Percentiles rank a stretch among this genome's conserved stretches.
Evolutionary conservation across 345 rosid species (phyloP).

Genomic region (Populus alba): DNA sequence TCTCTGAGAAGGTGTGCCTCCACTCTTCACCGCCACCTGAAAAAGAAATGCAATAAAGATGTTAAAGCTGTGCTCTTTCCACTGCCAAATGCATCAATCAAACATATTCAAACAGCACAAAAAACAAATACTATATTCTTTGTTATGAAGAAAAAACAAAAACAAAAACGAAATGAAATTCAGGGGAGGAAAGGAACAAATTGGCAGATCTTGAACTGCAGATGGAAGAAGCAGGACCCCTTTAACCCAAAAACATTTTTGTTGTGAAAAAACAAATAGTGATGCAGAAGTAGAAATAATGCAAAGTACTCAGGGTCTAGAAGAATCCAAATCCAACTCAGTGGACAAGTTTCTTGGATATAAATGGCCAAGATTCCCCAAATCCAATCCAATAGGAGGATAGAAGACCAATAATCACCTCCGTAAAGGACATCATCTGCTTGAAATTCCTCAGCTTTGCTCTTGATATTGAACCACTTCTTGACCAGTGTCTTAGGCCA

Average conservation of each 20-base stretch:
- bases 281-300: conserved; percentile 15
- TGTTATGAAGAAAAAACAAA: background rate
- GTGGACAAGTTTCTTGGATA: conserved; percentile 11
- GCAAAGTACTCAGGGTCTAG: conserved; percentile 23
- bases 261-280: conserved; percentile 12
- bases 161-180: background rate
- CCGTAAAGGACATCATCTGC: conserved; percentile 58
- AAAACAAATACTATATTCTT: conserved; percentile 21
- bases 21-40: conserved; percentile 77
- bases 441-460: conserved; percentile 73
- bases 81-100: conserved; percentile 31
- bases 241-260: conserved; percentile 19
- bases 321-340: conserved; percentile 27
- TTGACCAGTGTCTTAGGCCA: conserved; percentile 96
- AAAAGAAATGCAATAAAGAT: conserved; percentile 46
- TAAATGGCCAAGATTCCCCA: conserved; percentile 19
- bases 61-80: conserved; percentile 57
- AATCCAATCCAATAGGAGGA: conserved; percentile 3
- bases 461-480: conserved; percentile 91
- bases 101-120: conserved; percentile 36
- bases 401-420: conserved; percentile 36
- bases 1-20: conserved; percentile 65
- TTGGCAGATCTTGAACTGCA: conserved; percentile 38
- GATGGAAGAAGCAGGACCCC: conserved; percentile 18
- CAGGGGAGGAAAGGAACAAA: conserved; percentile 38